phyloP scores from a whole-genome alignment of 2,329 filamentous ascomycete species.

The Sarocladiaceae sp. region DNA sequence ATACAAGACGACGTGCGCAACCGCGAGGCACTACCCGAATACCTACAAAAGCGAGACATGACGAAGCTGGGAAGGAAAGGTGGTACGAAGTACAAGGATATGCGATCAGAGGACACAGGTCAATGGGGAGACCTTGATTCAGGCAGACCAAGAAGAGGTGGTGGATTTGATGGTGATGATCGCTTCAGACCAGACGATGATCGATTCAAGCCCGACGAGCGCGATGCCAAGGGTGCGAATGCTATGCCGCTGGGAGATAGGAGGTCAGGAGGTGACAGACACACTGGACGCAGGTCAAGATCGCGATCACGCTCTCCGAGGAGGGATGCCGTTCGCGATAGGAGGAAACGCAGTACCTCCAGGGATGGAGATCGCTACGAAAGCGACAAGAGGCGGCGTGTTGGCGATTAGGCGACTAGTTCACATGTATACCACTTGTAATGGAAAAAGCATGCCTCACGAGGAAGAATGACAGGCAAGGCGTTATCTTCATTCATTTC shows the following conservation, averaged over 20 bases:
- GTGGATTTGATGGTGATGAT: constrained; percentile 50
- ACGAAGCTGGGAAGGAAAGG: constrained; percentile 92
- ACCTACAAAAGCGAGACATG: constrained; percentile 90
- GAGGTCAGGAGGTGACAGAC: constrained; percentile 31
- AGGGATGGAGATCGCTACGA: constrained; percentile 50
- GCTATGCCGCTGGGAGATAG: constrained; percentile 62
- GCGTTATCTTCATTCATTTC: constrained; percentile 4
- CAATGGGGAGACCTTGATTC: constrained; percentile 69
- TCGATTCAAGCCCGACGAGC: constrained; percentile 34
- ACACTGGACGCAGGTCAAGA: constrained; percentile 26
- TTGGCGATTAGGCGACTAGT: constrained; percentile 33
- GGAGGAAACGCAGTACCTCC: constrained; percentile 55
- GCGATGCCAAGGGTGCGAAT: constrained; percentile 61
- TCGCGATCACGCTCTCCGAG: constrained; percentile 41
- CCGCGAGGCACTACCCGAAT: constrained; percentile 80
- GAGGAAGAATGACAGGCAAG: too few relatives aligned
- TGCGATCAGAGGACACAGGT: constrained; percentile 87
- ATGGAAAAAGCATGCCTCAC: too few relatives aligned
- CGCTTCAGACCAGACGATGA: constrained; percentile 63
- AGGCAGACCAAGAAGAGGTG: constrained; percentile 31
- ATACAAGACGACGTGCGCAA: constrained; percentile 82
- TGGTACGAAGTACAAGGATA: constrained; percentile 82
- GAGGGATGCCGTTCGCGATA: constrained; percentile 39
- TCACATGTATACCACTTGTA: background rate
- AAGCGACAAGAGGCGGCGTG: constrained; percentile 55